Evolutionary conservation across 2,329 filamentous ascomycete genomes (phyloP).

Genomic region (Diatrype stigma): DNA sequence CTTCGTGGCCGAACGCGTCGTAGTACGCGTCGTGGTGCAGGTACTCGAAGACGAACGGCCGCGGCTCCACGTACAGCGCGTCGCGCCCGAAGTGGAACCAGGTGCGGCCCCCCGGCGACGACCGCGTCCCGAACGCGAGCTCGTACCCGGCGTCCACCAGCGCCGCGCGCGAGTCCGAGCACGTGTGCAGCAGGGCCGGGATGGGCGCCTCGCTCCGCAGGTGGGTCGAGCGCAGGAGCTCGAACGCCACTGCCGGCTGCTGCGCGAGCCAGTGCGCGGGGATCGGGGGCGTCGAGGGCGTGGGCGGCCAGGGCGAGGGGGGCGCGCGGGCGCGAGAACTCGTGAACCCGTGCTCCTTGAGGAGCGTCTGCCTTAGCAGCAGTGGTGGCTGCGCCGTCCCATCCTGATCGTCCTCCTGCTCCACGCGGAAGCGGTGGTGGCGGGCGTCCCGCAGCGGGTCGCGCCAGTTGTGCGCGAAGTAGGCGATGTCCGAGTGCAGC

Average conservation of each 20-base stretch:
- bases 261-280: slow-evolving; percentile 6
- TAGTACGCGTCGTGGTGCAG: not conserved
- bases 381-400: not conserved
- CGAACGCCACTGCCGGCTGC: slow-evolving; percentile 7
- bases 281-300: slow-evolving; percentile 7
- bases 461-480: slow-evolving; percentile 15
- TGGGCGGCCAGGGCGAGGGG: slow-evolving; percentile 12
- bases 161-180: slow-evolving; percentile 22
- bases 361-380: slow-evolving; percentile 1
- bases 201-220: slow-evolving; percentile 16
- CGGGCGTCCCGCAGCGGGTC: not conserved
- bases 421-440: not conserved
- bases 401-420: not conserved
- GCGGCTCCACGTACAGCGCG: slow-evolving; percentile 5
- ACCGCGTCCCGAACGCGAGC: slow-evolving; percentile 17
- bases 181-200: slow-evolving; percentile 22
- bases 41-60: not conserved
- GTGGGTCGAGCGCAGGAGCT: slow-evolving; percentile 8
- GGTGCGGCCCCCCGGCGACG: slow-evolving; percentile 8
- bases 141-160: slow-evolving; percentile 13
- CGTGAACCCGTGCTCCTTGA: slow-evolving; percentile 10
- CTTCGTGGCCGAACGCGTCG: too few species aligned
- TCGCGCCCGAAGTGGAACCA: slow-evolving; percentile 20
- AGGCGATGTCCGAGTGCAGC: slow-evolving; percentile 12
- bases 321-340: not conserved